These are phyloP conservation scores for Kalmusia sp. DNA, from an alignment of 2,329 filamentous ascomycete genomes.

Conservation along the genomic window DNA sequence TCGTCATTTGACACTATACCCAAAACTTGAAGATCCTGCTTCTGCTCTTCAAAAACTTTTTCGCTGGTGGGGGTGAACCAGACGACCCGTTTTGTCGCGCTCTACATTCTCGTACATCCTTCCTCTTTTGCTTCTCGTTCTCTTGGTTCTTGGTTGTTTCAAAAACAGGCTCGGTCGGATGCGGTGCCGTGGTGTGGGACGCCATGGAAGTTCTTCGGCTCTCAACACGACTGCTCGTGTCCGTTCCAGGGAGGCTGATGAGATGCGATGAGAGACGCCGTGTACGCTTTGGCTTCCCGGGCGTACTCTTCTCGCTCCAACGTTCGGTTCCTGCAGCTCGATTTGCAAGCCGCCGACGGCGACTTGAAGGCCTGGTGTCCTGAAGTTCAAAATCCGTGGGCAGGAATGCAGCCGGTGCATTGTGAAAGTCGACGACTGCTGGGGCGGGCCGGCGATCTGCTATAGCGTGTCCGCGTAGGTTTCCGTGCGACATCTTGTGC, in stretches of 20 bases:
- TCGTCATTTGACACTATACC: constrained; percentile 20
- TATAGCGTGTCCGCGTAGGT: constrained; percentile 29
- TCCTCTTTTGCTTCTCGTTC: constrained; percentile 24
- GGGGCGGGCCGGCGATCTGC: constrained; percentile 36
- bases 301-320: constrained; percentile 29
- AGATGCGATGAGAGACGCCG: constrained; percentile 41
- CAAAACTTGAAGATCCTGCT: constrained; percentile 48
- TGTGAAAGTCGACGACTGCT: constrained; percentile 55
- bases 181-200: constrained; percentile 28
- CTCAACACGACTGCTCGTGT: constrained; percentile 24
- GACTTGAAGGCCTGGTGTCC: constrained; percentile 29
- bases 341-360: constrained; percentile 37
- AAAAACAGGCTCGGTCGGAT: constrained; percentile 13
- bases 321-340: constrained; percentile 29
- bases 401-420: constrained; percentile 54
- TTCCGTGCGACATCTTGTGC: constrained; percentile 35
- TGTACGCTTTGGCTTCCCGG: constrained; percentile 33
- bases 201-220: constrained; percentile 25
- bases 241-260: constrained; percentile 37
- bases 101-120: constrained; percentile 18
- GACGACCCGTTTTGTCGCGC: constrained; percentile 10
- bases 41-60: constrained; percentile 43
- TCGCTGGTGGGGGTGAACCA: constrained; percentile 22
- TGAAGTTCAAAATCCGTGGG: constrained; percentile 56
- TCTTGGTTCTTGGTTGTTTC: constrained; percentile 17